Evolutionary conservation across 78 protist genomes (phyloP).

Genomic region (Dictyostelium discoideum): DNA sequence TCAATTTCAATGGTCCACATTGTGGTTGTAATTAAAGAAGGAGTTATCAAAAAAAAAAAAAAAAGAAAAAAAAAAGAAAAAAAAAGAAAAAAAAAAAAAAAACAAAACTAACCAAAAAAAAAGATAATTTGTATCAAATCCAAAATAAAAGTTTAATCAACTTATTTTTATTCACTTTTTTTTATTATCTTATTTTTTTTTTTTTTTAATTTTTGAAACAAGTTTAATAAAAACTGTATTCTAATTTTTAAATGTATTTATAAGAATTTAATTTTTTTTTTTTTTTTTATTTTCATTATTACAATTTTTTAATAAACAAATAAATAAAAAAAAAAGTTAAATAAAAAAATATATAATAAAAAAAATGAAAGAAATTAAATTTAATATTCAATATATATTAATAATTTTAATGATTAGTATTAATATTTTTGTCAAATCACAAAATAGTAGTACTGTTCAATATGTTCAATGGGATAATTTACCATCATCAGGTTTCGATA

Average conservation of each 20-base stretch:
- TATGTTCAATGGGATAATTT: not conserved
- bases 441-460: not conserved
- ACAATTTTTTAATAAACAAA: too few species aligned
- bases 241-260: not conserved
- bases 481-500: not conserved
- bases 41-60: not conserved
- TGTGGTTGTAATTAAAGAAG: not conserved
- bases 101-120: too few species aligned
- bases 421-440: not conserved
- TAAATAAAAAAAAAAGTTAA: not conserved
- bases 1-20: not conserved
- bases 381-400: not conserved
- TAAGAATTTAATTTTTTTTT: too few species aligned
- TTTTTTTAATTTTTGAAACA: not conserved
- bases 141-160: not conserved
- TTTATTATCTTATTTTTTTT: too few species aligned
- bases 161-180: too few species aligned
- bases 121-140: too few species aligned
- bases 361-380: not conserved
- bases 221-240: not conserved
- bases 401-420: not conserved
- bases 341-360: not conserved
- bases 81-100: not conserved
- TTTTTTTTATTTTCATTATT: too few species aligned
- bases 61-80: not conserved